These are phyloP conservation scores for Trametes pubescens DNA, from an alignment of 1,284 basidiomycete genomes.

Conservation along the genomic window DNA sequence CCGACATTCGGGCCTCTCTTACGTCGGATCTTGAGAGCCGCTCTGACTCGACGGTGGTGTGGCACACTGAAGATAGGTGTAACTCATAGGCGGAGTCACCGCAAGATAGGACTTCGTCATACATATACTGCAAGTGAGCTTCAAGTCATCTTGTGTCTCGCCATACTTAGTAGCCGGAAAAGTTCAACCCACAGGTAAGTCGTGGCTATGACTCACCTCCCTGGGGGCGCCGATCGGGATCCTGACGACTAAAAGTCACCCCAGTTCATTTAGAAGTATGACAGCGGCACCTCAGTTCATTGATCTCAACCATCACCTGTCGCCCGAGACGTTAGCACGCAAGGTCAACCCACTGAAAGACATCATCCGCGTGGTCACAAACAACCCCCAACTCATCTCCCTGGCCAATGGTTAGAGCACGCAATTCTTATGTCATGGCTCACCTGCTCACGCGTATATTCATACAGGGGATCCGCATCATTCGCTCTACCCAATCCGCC, in stretches of 20 bases:
- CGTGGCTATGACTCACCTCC: neutral
- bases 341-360: slow-evolving; percentile 49
- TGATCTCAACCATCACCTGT: slow-evolving; percentile 47
- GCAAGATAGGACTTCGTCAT: too few relatives aligned
- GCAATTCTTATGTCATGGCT: neutral
- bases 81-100: too few relatives aligned
- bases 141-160: too few relatives aligned
- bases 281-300: slow-evolving; percentile 13
- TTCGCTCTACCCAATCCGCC: slow-evolving; percentile 50
- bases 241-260: neutral
- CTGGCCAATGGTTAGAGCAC: slow-evolving; percentile 48
- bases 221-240: too few relatives aligned
- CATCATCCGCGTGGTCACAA: slow-evolving; percentile 43
- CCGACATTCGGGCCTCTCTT: neutral
- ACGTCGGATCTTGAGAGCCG: neutral
- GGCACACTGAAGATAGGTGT: too few relatives aligned
- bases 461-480: slow-evolving; percentile 48
- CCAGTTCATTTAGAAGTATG: neutral
- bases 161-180: too few relatives aligned
- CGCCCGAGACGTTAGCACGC: slow-evolving; percentile 42
- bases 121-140: too few relatives aligned
- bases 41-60: neutral
- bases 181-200: neutral
- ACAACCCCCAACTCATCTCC: slow-evolving; percentile 44
- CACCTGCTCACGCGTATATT: neutral